A percentile compares a stretch with the other conserved stretches of the same genome.
These are phyloP conservation scores for Auricularia cornea DNA, from an alignment of 768 basidiomycete genomes.

Conservation along the genomic window DNA sequence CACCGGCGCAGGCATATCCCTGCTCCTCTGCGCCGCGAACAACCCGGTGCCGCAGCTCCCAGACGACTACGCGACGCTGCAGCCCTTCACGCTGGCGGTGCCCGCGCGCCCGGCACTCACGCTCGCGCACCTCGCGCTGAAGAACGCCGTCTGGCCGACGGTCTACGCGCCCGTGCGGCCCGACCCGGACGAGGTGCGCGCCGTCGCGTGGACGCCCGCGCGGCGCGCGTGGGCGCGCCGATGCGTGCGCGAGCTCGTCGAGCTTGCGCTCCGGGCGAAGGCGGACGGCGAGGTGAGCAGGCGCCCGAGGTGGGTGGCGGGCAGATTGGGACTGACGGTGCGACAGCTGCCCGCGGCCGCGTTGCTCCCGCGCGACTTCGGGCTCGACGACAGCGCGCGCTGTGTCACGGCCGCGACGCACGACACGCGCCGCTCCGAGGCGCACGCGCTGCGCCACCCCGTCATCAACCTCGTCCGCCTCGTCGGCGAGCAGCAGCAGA, in stretches of 20 bases:
- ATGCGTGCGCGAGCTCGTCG: slow-evolving; percentile 48
- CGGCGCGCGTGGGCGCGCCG: slow-evolving; percentile 68
- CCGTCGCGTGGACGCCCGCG: slow-evolving; percentile 56
- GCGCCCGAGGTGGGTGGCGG: not conserved
- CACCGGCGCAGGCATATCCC: slow-evolving; percentile 31
- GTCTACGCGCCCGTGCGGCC: slow-evolving; percentile 61
- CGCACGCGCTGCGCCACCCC: slow-evolving; percentile 81
- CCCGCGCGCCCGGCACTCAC: slow-evolving; percentile 66
- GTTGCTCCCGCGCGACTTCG: slow-evolving; percentile 48
- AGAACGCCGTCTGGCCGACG: slow-evolving; percentile 82
- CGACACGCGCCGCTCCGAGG: slow-evolving; percentile 62
- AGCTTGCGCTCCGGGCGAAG: slow-evolving; percentile 40
- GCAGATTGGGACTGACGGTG: slow-evolving; percentile 1
- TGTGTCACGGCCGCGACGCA: slow-evolving; percentile 25
- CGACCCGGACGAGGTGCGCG: slow-evolving; percentile 36
- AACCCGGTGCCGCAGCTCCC: not conserved
- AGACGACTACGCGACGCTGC: slow-evolving; percentile 14
- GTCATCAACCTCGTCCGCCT: slow-evolving; percentile 65
- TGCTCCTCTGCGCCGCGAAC: slow-evolving; percentile 36
- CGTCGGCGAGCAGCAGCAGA: slow-evolving; percentile 30
- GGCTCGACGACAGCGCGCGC: slow-evolving; percentile 26
- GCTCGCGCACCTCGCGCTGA: slow-evolving; percentile 50
- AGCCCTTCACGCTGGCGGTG: slow-evolving; percentile 55
- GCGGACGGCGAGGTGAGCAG: slow-evolving; percentile 47
- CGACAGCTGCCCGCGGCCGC: slow-evolving; percentile 67